Conservation (phyloP, 2,329 filamentous ascomycete genomes). For the Aspergillus tanneri region DNA sequence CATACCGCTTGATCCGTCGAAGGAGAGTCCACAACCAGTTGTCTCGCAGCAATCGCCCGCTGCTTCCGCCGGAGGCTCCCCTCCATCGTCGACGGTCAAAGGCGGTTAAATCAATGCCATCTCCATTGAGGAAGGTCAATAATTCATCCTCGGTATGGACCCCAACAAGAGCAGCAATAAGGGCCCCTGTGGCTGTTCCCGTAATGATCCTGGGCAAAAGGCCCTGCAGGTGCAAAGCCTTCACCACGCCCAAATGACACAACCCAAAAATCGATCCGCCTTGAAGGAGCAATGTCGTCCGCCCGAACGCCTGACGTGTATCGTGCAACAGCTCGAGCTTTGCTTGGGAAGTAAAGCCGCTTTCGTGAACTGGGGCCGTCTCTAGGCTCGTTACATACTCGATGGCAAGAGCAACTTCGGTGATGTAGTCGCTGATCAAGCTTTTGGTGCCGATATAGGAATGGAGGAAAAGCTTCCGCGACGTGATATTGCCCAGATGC, state of each 20-base stretch:
- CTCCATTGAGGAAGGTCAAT: constrained; percentile 70
- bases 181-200: constrained; percentile 82
- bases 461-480: constrained; percentile 75
- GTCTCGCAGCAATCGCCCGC: constrained; percentile 22
- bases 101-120: constrained; percentile 77
- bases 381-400: constrained; percentile 71
- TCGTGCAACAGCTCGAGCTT: constrained; percentile 87
- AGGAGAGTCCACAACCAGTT: constrained; percentile 58
- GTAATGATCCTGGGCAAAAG: constrained; percentile 86
- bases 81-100: constrained; percentile 56
- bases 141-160: constrained; percentile 86
- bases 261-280: constrained; percentile 89
- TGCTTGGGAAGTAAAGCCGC: constrained; percentile 65
- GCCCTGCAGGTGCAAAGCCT: constrained; percentile 76
- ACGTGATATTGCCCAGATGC: constrained; percentile 87
- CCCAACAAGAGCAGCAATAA: constrained; percentile 84
- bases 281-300: constrained; percentile 81
- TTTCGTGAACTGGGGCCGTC: constrained; percentile 52
- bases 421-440: constrained; percentile 87
- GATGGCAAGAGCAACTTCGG: constrained; percentile 76
- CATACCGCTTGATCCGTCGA: constrained; percentile 67
- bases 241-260: constrained; percentile 87
- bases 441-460: constrained; percentile 87
- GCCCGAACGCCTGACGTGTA: constrained; percentile 81
- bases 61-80: constrained; percentile 9